Percentiles rank a stretch among this genome's conserved stretches.
Conservation (phyloP, 108 stramenopile species). For the Cyclotella cryptica region DNA sequence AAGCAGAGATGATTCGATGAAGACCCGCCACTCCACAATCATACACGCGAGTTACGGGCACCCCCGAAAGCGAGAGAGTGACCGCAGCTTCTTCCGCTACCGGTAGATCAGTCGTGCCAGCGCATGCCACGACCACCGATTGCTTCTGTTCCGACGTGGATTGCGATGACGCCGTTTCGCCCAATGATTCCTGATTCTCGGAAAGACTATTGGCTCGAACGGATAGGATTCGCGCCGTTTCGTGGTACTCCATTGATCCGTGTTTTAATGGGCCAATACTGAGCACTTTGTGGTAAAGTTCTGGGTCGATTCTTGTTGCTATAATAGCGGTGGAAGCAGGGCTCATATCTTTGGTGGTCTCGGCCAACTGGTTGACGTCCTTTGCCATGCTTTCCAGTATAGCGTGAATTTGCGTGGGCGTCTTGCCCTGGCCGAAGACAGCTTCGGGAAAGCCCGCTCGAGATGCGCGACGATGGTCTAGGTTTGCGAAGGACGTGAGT, state of each 20-base stretch:
- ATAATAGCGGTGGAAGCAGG: constrained; percentile 60
- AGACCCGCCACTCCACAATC: constrained; percentile 97
- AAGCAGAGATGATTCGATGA: constrained; percentile 83
- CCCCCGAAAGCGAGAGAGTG: constrained; percentile 68
- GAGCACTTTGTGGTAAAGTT: constrained; percentile 31
- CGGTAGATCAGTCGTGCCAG: constrained; percentile 90
- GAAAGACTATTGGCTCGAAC: constrained; percentile 64
- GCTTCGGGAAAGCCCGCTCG: constrained; percentile 89
- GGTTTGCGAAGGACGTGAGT: constrained; percentile 76
- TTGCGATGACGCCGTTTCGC: neutral
- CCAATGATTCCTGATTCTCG: constrained; percentile 16
- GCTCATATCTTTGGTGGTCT: constrained; percentile 24
- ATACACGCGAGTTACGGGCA: constrained; percentile 79
- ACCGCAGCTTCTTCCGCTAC: constrained; percentile 93
- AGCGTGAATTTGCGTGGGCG: constrained; percentile 71
- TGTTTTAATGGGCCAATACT: constrained; percentile 59
- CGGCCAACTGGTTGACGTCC: constrained; percentile 62
- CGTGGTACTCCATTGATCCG: constrained; percentile 71
- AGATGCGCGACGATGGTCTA: constrained; percentile 77
- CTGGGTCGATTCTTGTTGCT: constrained; percentile 64
- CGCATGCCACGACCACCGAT: constrained; percentile 83
- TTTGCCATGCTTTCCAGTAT: constrained; percentile 89
- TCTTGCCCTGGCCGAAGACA: constrained; percentile 84
- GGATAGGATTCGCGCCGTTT: constrained; percentile 69
- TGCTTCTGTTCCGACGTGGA: neutral